Conservation (phyloP, 192 early-diverging fungal species). For the Backusella luteola region DNA sequence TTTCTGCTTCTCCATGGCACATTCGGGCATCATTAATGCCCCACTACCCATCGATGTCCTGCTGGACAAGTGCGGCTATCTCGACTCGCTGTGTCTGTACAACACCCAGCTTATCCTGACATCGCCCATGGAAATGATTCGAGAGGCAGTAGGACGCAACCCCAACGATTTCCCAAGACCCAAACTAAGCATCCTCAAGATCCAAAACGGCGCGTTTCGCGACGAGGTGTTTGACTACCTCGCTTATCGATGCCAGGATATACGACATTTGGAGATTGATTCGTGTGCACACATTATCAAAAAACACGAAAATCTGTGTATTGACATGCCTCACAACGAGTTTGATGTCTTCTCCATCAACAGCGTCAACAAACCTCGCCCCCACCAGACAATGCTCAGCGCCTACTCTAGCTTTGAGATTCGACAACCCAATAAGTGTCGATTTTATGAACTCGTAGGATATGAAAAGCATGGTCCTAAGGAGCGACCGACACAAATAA, state of each 20-base stretch:
- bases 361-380: neutral
- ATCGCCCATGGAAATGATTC: neutral
- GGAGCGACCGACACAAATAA: neutral
- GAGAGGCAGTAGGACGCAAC: neutral
- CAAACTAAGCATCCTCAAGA: neutral
- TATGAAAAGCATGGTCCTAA: neutral
- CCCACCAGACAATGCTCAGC: neutral
- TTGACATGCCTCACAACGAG: neutral
- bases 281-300: neutral
- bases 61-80: neutral
- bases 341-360: neutral
- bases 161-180: neutral
- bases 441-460: neutral
- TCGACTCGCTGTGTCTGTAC: neutral
- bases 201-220: conserved; percentile 5
- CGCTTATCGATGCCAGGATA: neutral
- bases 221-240: neutral
- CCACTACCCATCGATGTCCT: neutral
- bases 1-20: neutral
- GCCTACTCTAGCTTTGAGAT: neutral
- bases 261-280: neutral
- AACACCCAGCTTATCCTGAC: neutral
- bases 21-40: neutral
- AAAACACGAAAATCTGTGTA: neutral
- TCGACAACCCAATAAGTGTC: neutral